phyloP scores from a whole-genome alignment of 768 basidiomycete genomes.

The Crucibulum laeve region DNA sequence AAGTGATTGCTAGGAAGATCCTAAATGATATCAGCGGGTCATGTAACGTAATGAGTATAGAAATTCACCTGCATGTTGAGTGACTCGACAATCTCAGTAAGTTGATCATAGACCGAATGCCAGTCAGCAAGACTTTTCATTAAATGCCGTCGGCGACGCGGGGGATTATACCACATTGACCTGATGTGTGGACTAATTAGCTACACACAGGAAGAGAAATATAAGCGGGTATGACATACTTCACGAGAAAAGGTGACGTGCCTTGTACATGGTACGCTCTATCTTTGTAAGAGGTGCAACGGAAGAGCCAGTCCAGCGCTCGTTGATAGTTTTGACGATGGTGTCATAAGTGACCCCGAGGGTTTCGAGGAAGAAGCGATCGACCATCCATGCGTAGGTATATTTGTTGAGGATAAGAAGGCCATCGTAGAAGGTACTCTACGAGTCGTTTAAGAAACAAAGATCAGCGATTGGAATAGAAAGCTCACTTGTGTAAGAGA shows the following conservation, averaged over 20 bases:
- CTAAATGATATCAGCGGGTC: constrained; percentile 13
- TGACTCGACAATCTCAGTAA: constrained; percentile 26
- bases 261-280: constrained; percentile 40
- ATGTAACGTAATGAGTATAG: constrained; percentile 3
- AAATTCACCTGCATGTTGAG: constrained; percentile 24
- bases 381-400: constrained; percentile 49
- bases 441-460: constrained; percentile 6
- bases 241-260: constrained; percentile 13
- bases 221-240: constrained; percentile 6
- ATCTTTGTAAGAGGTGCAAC: constrained; percentile 33
- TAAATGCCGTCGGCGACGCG: constrained; percentile 60
- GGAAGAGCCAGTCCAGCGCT: constrained; percentile 31
- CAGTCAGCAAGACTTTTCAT: constrained; percentile 62
- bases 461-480: neutral
- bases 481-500: constrained; percentile 56
- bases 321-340: constrained; percentile 32
- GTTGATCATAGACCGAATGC: constrained; percentile 56
- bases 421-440: constrained; percentile 61
- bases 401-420: constrained; percentile 47
- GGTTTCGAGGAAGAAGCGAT: constrained; percentile 62
- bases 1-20: constrained; percentile 27
- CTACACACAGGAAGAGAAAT: constrained; percentile 26
- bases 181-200: constrained; percentile 53
- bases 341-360: constrained; percentile 50
- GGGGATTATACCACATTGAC: constrained; percentile 64